Evolutionary conservation across 2,329 filamentous ascomycete species (phyloP).

Genomic region (Talaromyces sp.): DNA sequence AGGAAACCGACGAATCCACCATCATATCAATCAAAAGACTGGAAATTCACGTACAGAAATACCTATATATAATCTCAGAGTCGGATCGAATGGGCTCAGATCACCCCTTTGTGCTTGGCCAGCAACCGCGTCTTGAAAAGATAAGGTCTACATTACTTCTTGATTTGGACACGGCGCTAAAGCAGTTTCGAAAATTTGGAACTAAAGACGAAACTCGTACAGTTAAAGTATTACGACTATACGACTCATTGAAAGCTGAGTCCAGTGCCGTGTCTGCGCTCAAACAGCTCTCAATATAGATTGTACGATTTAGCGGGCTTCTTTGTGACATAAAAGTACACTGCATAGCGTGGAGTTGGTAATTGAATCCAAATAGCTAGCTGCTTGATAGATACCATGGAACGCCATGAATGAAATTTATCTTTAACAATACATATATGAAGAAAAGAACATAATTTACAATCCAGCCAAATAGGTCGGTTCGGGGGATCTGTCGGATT

Average conservation of each 20-base stretch:
- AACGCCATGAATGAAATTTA: constrained; percentile 40
- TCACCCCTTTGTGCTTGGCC: constrained; percentile 62
- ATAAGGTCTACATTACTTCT: constrained; percentile 62
- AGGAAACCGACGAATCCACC: constrained; percentile 29
- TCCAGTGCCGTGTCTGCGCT: constrained; percentile 58
- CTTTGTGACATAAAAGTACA: not conserved
- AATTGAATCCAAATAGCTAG: constrained; percentile 21
- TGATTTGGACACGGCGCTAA: constrained; percentile 62
- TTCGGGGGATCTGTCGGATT: constrained; percentile 57
- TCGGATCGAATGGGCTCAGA: constrained; percentile 51
- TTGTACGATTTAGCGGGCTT: constrained; percentile 12
- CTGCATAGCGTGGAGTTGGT: constrained; percentile 50
- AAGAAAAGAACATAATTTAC: constrained; percentile 51
- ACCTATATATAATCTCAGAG: constrained; percentile 54
- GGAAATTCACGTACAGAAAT: constrained; percentile 57
- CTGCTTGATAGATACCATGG: constrained; percentile 36
- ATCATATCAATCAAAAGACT: constrained; percentile 46
- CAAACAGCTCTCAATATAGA: constrained; percentile 42
- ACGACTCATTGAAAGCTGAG: constrained; percentile 60
- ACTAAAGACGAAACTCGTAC: constrained; percentile 40
- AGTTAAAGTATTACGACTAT: constrained; percentile 58
- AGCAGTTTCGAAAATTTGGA: constrained; percentile 49
- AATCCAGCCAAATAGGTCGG: constrained; percentile 45
- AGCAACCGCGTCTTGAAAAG: constrained; percentile 55
- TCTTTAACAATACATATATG: constrained; percentile 42